Conservation (phyloP, 2,329 filamentous ascomycete species). For the Mycosphaerella arachidis region DNA sequence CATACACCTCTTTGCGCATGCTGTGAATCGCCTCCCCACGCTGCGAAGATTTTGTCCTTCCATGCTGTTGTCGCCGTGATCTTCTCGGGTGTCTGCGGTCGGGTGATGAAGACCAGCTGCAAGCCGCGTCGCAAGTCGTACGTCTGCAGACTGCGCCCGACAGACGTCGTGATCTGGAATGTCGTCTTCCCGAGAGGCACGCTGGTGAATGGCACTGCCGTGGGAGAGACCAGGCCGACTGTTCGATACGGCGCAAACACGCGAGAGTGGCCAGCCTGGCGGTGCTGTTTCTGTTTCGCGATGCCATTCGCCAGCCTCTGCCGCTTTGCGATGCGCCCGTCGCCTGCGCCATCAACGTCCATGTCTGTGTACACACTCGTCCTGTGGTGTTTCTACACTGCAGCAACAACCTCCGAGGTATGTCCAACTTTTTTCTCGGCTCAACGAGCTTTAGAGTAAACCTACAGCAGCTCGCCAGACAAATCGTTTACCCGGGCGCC, state of each 20-base stretch:
- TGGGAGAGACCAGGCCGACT: conserved; percentile 87
- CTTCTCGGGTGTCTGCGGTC: conserved; percentile 77
- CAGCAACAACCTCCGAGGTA: too few species aligned
- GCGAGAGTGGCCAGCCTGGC: conserved; percentile 50
- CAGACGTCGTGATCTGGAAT: conserved; percentile 95
- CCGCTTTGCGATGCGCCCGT: conserved; percentile 55
- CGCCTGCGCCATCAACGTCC: conserved; percentile 16
- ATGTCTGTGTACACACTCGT: conserved; percentile 2
- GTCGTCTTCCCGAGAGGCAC: conserved; percentile 87
- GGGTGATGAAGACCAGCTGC: conserved; percentile 87
- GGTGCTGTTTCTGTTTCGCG: conserved; percentile 23
- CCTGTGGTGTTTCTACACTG: neutral
- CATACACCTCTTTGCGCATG: conserved; percentile 66
- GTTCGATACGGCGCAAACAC: conserved; percentile 97
- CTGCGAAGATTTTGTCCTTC: conserved; percentile 83
- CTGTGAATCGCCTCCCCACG: conserved; percentile 66
- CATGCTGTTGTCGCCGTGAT: conserved; percentile 86
- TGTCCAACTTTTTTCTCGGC: conserved; percentile 1
- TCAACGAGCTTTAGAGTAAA: neutral
- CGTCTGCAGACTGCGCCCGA: conserved; percentile 84
- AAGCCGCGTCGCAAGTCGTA: conserved; percentile 89
- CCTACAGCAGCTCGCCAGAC: neutral
- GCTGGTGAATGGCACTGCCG: conserved; percentile 81
- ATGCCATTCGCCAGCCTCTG: conserved; percentile 54
- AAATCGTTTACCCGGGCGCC: neutral